Evolutionary conservation across 2,329 filamentous ascomycete genomes (phyloP), one percentile per base, ranked within the genome.

Genomic region (Rhytidhysteron rufulum): DNA sequence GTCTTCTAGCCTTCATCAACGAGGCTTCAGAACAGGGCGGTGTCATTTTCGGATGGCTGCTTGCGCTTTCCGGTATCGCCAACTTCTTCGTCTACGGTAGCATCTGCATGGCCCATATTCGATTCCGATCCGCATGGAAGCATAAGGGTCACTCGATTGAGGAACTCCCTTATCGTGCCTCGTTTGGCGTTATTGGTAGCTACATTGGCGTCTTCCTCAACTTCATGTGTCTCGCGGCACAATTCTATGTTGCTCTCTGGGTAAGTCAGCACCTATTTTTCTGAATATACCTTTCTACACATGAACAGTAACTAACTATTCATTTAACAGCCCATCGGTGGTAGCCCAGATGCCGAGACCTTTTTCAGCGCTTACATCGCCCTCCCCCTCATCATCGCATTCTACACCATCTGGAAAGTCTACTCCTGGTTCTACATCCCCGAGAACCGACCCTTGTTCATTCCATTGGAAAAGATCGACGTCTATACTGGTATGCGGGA

Each of bases 81-180:
- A 81, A 77, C 36, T 77, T 86, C 59, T 85, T 88, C 68, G 87
- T 83, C 6, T 88, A 85, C 84, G 77, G 73, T 42, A 84, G 83
- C 45, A 88, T 94, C 62, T 93, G 87, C 62, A 70, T 91, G 16
- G 79, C 83, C 16, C 88, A 95, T 66, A 91, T 95, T 60, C 86
- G 88, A 41, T 95, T 94, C 75, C 86, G 88, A 43, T 65, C 67
- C 2, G 50, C 38, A 13, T 53, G 50, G 50, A 36, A 34, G 7
- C 15, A 25, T 18, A 37, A 41, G 15, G 46, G 43, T 34, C 44
- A 44, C 31, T 36, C 38, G 11, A 22, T 62, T 16, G 58, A 62
- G 32, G 61, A 65, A 41, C 42, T 65, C 11, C 60, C 61, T 6
- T 65, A 53, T 58, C 48, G 48, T 16, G 60, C 61, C 24, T 37